Percentiles rank a stretch among this genome's conserved stretches.
These are phyloP conservation scores for Cyclotella kingstonii DNA, from an alignment of 108 stramenopile species.

Conservation along the genomic window DNA sequence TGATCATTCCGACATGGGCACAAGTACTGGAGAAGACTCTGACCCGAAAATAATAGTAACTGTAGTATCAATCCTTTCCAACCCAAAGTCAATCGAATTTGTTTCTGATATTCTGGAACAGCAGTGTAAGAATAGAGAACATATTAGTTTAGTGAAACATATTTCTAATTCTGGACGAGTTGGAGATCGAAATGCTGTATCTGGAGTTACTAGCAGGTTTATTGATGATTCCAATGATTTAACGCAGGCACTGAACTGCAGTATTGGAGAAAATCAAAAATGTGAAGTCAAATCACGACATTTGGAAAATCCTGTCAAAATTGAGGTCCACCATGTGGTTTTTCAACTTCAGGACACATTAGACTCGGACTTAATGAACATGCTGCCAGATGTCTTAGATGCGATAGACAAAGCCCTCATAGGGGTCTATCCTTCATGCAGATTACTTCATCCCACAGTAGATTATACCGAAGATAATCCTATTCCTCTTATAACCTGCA, in stretches of 20 bases:
- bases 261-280: background rate
- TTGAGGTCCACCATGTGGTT: slow-evolving; percentile 14
- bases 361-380: slow-evolving; percentile 27
- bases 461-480: background rate
- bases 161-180: background rate
- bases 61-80: slow-evolving; percentile 30
- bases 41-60: slow-evolving; percentile 15
- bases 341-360: slow-evolving; percentile 22
- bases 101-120: slow-evolving; percentile 15
- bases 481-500: background rate
- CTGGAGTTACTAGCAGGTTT: too few species aligned
- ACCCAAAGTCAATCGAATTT: slow-evolving; percentile 17
- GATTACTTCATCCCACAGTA: background rate
- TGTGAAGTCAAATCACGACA: background rate
- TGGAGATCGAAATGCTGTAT: background rate
- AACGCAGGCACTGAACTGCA: too few species aligned
- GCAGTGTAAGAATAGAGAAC: slow-evolving; percentile 2
- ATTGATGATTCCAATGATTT: too few species aligned
- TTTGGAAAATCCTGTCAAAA: background rate
- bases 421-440: background rate
- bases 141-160: background rate
- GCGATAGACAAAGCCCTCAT: slow-evolving; percentile 32
- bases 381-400: slow-evolving; percentile 8
- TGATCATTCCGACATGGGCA: background rate
- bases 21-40: background rate